Percentiles rank a stretch among this genome's conserved stretches.
Conservation (phyloP, 179 eudicot genomes). For the Amaranthus tricolor region DNA sequence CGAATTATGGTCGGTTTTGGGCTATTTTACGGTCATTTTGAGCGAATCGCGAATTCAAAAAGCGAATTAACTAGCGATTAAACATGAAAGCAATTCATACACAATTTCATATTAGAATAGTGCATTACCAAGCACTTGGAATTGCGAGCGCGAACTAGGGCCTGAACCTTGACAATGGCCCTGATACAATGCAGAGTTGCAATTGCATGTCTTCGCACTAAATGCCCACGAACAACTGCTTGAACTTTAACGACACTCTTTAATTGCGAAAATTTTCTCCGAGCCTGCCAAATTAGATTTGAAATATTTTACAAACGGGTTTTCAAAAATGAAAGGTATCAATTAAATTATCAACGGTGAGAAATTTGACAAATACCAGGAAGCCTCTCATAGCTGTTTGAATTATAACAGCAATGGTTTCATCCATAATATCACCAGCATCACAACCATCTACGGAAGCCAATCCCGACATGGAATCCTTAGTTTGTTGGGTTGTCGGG, state of each 20-base stretch:
- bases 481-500: constrained; percentile 23
- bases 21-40: no score
- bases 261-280: constrained; percentile 41
- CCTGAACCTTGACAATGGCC: constrained; percentile 80
- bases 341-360: neutral
- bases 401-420: constrained; percentile 43
- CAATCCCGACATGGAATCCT: constrained; percentile 32
- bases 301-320: neutral
- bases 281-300: constrained; percentile 47
- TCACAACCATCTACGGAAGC: constrained; percentile 28
- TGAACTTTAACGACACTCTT: constrained; percentile 67
- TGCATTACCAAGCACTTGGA: constrained; percentile 40
- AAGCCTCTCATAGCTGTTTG: constrained; percentile 65
- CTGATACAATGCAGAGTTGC: constrained; percentile 78
- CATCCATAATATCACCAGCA: constrained; percentile 38
- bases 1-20: no score
- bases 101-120: constrained; percentile 5
- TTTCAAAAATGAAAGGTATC: neutral
- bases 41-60: no score
- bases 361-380: constrained; percentile 47
- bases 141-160: constrained; percentile 67
- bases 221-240: constrained; percentile 84
- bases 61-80: no score
- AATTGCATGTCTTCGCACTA: constrained; percentile 78
- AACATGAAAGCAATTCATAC: neutral